Percentiles rank a stretch among this genome's conserved stretches.
Conservation (phyloP, 495 filamentous ascomycete genomes). For the Aspergillus carlsbadensis region DNA sequence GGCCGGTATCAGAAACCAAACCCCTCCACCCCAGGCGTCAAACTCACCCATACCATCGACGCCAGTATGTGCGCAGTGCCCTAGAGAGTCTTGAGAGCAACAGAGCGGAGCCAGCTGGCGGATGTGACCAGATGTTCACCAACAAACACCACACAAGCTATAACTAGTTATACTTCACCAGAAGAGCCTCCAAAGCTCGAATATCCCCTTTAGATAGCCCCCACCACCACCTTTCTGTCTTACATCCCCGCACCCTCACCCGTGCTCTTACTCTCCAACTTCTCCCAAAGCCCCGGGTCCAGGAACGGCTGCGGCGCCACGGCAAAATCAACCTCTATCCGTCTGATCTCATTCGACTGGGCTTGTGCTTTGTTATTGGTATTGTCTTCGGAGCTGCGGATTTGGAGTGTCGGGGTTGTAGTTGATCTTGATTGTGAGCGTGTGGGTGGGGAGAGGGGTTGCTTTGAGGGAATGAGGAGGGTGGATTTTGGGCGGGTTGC, state of each 20-base stretch:
- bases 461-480: conserved; percentile 19
- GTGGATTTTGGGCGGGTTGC: neutral
- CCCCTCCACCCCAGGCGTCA: no score
- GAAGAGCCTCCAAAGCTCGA: no score
- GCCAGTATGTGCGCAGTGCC: no score
- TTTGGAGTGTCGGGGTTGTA: neutral
- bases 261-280: conserved; percentile 18
- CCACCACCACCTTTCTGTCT: conserved; percentile 33
- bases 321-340: conserved; percentile 23
- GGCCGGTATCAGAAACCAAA: no score
- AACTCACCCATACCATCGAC: no score
- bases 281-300: conserved; percentile 24
- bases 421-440: neutral
- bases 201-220: conserved; percentile 26
- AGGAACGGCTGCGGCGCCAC: conserved; percentile 30
- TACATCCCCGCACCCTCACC: conserved; percentile 17
- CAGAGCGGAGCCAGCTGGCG: no score
- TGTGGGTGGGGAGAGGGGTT: neutral
- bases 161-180: no score
- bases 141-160: no score
- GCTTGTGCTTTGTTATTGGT: neutral
- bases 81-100: no score
- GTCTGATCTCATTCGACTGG: neutral
- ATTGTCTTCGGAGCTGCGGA: neutral
- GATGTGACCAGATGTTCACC: no score